Percentiles rank a stretch among this genome's conserved stretches.
These are phyloP conservation scores for Paraphoma chrysanthemicola DNA, from an alignment of 2,329 filamentous ascomycete genomes.

Conservation along the genomic window DNA sequence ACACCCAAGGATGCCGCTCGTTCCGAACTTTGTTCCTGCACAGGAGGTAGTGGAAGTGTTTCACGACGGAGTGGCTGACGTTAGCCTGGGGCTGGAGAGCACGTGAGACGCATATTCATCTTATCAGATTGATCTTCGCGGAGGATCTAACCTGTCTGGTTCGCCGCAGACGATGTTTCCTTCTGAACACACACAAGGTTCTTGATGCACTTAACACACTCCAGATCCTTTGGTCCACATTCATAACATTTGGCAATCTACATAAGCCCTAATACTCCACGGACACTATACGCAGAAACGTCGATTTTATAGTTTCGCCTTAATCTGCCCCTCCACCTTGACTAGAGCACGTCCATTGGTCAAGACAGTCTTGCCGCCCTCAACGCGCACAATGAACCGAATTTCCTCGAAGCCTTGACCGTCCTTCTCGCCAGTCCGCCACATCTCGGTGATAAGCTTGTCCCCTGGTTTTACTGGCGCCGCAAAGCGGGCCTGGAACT, in stretches of 20 bases:
- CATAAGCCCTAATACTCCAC: too few species aligned
- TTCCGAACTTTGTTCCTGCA: conserved; percentile 13
- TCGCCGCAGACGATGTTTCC: not conserved
- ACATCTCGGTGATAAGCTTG: conserved; percentile 80
- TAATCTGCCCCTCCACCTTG: conserved; percentile 62
- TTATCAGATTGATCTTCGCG: conserved; percentile 36
- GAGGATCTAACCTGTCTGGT: conserved; percentile 26
- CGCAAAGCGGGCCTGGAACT: conserved; percentile 89
- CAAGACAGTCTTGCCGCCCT: conserved; percentile 82
- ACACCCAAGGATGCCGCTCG: conserved; percentile 17
- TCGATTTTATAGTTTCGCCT: conserved; percentile 46
- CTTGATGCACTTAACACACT: too few species aligned
- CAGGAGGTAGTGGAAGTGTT: conserved; percentile 14
- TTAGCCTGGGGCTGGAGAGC: not conserved
- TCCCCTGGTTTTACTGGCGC: conserved; percentile 84
- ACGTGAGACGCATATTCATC: conserved; percentile 22
- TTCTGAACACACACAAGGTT: too few species aligned
- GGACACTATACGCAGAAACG: not conserved
- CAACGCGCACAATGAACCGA: conserved; percentile 78
- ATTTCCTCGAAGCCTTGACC: conserved; percentile 77
- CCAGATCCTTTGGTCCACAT: too few species aligned
- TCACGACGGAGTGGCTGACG: conserved; percentile 4
- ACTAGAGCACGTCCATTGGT: conserved; percentile 86
- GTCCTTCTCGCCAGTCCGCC: conserved; percentile 74
- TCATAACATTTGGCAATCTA: too few species aligned